These are phyloP conservation scores for Neofusicoccum cordaticola DNA, from an alignment of 2,329 filamentous ascomycete genomes.

Conservation along the genomic window DNA sequence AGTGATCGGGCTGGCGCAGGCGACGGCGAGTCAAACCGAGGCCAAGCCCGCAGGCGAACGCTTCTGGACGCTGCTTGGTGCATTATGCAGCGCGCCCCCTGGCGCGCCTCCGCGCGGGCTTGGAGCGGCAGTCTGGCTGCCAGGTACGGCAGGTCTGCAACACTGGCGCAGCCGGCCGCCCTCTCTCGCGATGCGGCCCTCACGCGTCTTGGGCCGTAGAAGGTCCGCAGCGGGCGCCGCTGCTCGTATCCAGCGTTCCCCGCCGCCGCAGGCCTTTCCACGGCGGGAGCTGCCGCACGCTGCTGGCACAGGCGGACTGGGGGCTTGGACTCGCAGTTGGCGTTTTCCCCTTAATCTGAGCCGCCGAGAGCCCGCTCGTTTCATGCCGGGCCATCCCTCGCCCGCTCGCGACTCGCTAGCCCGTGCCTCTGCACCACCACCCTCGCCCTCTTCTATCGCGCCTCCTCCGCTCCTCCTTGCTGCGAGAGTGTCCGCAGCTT, in stretches of 20 bases:
- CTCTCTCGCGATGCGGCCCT: background rate
- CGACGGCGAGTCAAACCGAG: background rate
- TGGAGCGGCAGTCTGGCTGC: background rate
- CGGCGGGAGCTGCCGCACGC: slow-evolving; percentile 11
- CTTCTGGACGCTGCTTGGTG: background rate
- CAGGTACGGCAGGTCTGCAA: background rate
- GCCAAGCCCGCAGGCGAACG: background rate
- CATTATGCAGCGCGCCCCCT: slow-evolving; percentile 6
- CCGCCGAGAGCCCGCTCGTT: slow-evolving; percentile 13
- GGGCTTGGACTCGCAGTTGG: slow-evolving; percentile 7
- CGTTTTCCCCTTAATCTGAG: slow-evolving; percentile 12
- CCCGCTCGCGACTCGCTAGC: background rate
- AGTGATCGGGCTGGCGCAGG: background rate
- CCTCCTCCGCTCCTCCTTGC: slow-evolving; percentile 1
- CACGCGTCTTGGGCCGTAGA: background rate
- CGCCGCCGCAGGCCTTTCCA: slow-evolving; percentile 5
- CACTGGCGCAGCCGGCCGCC: background rate
- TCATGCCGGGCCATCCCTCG: slow-evolving; percentile 10
- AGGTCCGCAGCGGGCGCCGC: background rate
- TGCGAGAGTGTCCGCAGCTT: slow-evolving; percentile 9
- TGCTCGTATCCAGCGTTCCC: slow-evolving; percentile 9
- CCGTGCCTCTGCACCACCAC: slow-evolving; percentile 10
- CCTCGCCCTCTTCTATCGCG: slow-evolving; percentile 13
- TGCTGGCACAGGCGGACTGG: background rate
- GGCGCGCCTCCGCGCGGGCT: background rate